Base-by-base conservation (phyloP, 129 eudicot species). In the Helichrysum umbraculigerum region DNA sequence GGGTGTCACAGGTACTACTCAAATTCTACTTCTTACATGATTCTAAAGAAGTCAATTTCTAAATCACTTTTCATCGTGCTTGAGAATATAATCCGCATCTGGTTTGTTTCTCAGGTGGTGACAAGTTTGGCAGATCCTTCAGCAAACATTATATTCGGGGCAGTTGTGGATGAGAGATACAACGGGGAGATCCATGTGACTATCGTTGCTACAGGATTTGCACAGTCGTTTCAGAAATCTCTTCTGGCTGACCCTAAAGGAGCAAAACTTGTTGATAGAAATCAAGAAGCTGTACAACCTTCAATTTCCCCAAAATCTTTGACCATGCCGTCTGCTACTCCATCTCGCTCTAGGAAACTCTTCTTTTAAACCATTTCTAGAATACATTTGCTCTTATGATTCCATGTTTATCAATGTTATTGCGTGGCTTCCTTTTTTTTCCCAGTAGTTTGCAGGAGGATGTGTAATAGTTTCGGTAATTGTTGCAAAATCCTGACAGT, bases 41-140 rank as follows among this genome's bases (percentile, higher is more conserved):
- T 8, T 1, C 10, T 39, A 8, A 39, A 39, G 8, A 41, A 41
- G 14, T 9, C 14, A 41, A 9, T 52, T 33, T 19, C 6, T 17
- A 59, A 57, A 10, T 19, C 20, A 72, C 17, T 54, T 54, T 54
- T 6, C 19, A 16, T 6, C 21, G 9, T 52, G 16, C 21, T 30
- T 22, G 35, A 7, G 15, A 30, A 66, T 35, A 44, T 62, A 70
- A 25, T 79, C 54, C 25, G 47, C 29, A 79, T 51, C 3, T 20
- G 37, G 61, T 54, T 73, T 56, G 37, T 69, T 37, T 69, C 28
- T 66, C 84, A 90, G 98, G 98, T 94, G 63, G 98, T 94, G 22
- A 94, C 98, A 42, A 94, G 98, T 86, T 81, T 94, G 70, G 98
- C 98, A 14, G 98, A 91, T 79, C 97, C 97, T 41, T 85, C 93